Base-by-base conservation (phyloP, 441 rosid species). In the Gossypium lobatum region DNA sequence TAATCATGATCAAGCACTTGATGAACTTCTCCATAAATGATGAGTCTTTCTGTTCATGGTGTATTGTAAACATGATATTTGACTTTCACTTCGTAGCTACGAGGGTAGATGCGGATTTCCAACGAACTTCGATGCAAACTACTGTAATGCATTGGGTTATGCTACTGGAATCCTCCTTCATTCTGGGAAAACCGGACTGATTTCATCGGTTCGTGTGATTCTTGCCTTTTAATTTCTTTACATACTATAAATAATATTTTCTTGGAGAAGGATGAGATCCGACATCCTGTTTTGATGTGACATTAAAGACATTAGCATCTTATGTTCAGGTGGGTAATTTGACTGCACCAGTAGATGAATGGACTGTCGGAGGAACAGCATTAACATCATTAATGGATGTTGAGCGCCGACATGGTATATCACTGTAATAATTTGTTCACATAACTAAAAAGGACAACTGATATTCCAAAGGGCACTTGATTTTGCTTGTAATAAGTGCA, bases 101-200 rank as follows among this genome's bases (percentile, higher is more conserved):
- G 98, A 93, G 88, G 99, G 99, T 73, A 87, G 99, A 83, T 92
- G 99, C 60, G 99, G 99, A 66, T 83, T 96, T 83, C 97, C 99
- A 58, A 93, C 98, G 16, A 93, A 96, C 80, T 93, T 96, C 70
- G 99, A 96, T 83, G 78, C 99, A 71, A 81, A 82, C 58, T 95
- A 95, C 80, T 95, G 99, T 76, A 93, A 95, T 58, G 94, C 98
- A 53, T 82, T 95, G 89, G 98, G 99, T 73, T 91, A 80, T 62
- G 94, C 83, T 73, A 98, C 97, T 4, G 99, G 96, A 72, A 88
- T 88, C 78, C 97, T 93, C 75, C 93, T 95, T 52, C 99, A 86
- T 34, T 83, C 84, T 11, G 93, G 95, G 63, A 93, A 86, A 86
- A 91, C 95, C 16, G 98, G 99, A 73, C 46, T 95, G 73, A 93